Conservation (phyloP, 2,329 filamentous ascomycete species). For the Shiraia sp. region DNA sequence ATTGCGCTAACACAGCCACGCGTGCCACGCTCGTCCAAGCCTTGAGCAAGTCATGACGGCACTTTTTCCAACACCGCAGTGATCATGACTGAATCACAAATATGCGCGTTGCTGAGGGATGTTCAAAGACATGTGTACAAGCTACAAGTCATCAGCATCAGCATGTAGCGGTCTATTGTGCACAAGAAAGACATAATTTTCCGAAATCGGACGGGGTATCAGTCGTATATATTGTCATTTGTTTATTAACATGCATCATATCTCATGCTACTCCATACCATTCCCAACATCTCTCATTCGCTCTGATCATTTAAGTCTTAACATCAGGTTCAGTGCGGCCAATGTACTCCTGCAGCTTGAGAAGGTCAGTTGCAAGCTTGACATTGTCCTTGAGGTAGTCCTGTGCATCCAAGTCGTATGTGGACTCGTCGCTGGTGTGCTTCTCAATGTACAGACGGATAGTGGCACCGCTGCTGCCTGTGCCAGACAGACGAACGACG, state of each 20-base stretch:
- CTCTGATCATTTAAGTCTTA: constrained; percentile 69
- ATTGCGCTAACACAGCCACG: constrained; percentile 7
- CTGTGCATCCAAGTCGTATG: constrained; percentile 82
- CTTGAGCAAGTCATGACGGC: constrained; percentile 8
- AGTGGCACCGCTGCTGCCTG: constrained; percentile 91
- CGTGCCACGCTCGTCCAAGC: constrained; percentile 12
- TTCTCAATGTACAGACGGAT: constrained; percentile 98
- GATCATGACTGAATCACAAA: background rate
- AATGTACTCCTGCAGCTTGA: constrained; percentile 93
- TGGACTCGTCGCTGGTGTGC: constrained; percentile 80
- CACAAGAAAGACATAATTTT: background rate
- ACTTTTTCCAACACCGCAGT: background rate
- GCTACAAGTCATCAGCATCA: background rate
- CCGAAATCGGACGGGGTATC: background rate
- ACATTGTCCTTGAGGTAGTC: constrained; percentile 93
- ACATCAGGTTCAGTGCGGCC: constrained; percentile 93
- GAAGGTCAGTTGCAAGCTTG: constrained; percentile 76
- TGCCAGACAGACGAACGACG: constrained; percentile 92
- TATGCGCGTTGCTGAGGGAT: background rate
- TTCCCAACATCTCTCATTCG: constrained; percentile 2
- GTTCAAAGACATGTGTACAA: background rate
- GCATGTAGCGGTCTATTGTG: background rate
- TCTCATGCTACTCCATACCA: constrained; percentile 10
- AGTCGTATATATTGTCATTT: background rate
- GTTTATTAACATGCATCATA: constrained; percentile 6